These are phyloP conservation scores for Fraxinus sp. DNA, from an alignment of 305 asterid species.

Conservation along the genomic window DNA sequence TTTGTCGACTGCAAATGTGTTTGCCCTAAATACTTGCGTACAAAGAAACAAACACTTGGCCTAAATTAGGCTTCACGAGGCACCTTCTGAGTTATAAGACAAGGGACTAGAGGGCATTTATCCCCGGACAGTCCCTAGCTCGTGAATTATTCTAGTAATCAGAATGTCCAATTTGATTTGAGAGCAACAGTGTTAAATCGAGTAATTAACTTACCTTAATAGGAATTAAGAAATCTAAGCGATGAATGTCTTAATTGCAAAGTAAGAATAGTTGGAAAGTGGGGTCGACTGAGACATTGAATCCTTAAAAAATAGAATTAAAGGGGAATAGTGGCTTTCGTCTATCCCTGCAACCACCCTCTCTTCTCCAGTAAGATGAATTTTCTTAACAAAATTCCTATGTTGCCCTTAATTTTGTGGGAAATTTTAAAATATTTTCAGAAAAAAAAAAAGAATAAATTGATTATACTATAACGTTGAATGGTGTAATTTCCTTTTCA, in stretches of 20 bases:
- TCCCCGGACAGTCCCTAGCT: neutral
- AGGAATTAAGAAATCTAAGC: neutral
- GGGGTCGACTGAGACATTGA: neutral
- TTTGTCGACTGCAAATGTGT: neutral
- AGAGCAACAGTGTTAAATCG: neutral
- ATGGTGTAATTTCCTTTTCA: conserved; percentile 28
- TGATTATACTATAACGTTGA: neutral
- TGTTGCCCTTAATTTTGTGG: neutral
- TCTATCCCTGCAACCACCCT: neutral
- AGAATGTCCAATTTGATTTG: neutral
- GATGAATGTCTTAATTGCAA: conserved; percentile 23
- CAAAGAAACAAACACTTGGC: neutral
- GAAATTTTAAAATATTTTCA: neutral
- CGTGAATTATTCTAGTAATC: neutral
- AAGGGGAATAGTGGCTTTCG: neutral
- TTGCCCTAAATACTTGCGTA: neutral
- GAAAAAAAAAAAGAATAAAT: neutral
- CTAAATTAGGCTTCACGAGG: neutral
- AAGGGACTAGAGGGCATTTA: neutral
- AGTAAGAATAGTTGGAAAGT: conserved; percentile 24
- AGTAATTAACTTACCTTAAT: neutral
- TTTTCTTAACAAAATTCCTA: neutral
- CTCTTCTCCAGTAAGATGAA: neutral
- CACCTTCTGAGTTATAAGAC: neutral
- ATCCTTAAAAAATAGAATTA: neutral